Evolutionary conservation across 768 basidiomycete genomes (phyloP).

Genomic region (Galerina sulciceps): DNA sequence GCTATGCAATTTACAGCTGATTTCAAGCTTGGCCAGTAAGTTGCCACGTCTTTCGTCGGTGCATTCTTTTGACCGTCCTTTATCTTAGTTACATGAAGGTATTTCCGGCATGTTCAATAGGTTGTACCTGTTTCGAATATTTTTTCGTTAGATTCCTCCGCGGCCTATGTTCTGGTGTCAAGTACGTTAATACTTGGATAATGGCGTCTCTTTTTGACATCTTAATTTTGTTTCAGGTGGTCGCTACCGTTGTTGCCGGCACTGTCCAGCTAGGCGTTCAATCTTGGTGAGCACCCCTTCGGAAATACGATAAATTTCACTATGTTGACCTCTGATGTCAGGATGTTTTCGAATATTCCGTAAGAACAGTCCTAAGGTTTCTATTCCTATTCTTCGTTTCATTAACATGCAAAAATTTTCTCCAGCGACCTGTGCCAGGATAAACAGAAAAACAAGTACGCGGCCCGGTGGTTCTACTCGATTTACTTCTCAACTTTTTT

Average conservation of each 20-base stretch:
- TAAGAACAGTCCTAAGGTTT: constrained; percentile 28
- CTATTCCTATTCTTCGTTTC: not conserved
- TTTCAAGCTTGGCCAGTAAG: constrained; percentile 79
- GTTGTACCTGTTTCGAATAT: not conserved
- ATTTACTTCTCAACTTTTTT: not conserved
- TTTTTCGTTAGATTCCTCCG: constrained; percentile 51
- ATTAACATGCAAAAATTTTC: not conserved
- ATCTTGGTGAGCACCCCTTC: constrained; percentile 47
- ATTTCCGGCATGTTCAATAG: not conserved
- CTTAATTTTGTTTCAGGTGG: constrained; percentile 35
- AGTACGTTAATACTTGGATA: constrained; percentile 22
- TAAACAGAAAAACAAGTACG: constrained; percentile 47
- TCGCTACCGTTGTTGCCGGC: constrained; percentile 62
- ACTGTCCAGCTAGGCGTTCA: constrained; percentile 72
- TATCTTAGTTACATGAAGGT: constrained; percentile 33
- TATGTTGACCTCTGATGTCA: constrained; percentile 16
- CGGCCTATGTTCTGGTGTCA: constrained; percentile 73
- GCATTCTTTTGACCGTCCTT: not conserved
- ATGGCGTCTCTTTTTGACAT: not conserved
- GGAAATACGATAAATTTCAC: not conserved
- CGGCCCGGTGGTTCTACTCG: not conserved
- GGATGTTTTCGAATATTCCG: constrained; percentile 68
- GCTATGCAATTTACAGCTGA: constrained; percentile 74
- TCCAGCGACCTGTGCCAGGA: constrained; percentile 50
- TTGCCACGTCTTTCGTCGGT: not conserved